Evolutionary conservation across 441 rosid genomes (phyloP), one percentile per base, ranked within the genome.

Genomic region (Croton setiger): DNA sequence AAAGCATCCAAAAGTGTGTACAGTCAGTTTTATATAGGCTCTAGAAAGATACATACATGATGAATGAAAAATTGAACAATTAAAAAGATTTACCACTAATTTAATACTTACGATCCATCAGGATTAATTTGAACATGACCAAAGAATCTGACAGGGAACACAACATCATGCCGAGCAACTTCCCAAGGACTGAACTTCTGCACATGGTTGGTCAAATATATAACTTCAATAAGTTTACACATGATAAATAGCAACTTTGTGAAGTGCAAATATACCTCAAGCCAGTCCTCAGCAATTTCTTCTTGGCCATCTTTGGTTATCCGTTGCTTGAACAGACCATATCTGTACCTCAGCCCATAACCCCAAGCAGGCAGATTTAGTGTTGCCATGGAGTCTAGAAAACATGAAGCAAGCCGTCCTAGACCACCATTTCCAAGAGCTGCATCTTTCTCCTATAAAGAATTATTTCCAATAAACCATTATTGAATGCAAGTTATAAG

Each of bases 121-220:
- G 95, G 90, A 68, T 81, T 79, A 75, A 95, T 77, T 80, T 83
- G 79, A 59, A 95, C 92, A 6, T 12, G 78, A 67, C 99, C 99
- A 74, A 89, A 92, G 77, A 92, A 95, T 78, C 96, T 88, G 78
- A 95, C 86, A 31, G 97, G 97, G 80, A 82, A 90, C 35, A 86
- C 86, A 63, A 92, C 81, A 72, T 90, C 97, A 78, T 95, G 98
- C 86, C 99, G 87, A 62, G 90, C 98, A 76, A 90, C 79, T 81
- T 95, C 99, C 99, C 99, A 95, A n/a, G 99, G 98, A 82, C 97
- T 95, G 79, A 88, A 92, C 78, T 92, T 95, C 99, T 95, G 94
- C 86, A 86, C 63, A 67, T 67, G 71, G 60, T 35, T 80, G 74
- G 71, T 67, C 39, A 73, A 77, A 78, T 27, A 70, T 64, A 69